Percentiles rank a stretch among this genome's conserved stretches.
Evolutionary conservation across 345 rosid genomes (phyloP).

Genomic region (Gossypium australe): DNA sequence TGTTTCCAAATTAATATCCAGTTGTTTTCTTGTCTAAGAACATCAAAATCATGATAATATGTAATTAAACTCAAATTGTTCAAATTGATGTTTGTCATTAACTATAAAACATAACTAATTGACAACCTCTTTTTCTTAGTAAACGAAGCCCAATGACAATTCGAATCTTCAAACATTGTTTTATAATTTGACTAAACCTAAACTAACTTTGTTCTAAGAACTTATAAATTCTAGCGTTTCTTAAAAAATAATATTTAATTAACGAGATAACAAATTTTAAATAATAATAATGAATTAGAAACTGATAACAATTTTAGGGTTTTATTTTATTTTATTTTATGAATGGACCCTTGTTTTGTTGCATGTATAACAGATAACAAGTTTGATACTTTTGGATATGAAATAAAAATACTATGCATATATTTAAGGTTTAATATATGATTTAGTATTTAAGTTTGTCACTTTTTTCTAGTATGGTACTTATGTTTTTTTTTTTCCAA

Average conservation of each 20-base stretch:
- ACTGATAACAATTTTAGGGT: no score
- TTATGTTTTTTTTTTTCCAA: no score
- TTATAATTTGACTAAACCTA: background rate
- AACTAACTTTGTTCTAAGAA: conserved; percentile 8
- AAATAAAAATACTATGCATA: no score
- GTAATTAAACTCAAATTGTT: background rate
- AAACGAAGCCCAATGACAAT: background rate
- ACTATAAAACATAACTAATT: background rate
- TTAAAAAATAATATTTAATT: background rate
- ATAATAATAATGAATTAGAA: no score
- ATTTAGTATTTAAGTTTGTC: no score
- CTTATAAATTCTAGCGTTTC: background rate
- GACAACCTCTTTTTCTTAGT: background rate
- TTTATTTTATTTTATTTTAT: no score
- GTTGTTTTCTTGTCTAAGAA: background rate
- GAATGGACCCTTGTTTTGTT: no score
- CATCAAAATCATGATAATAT: no score
- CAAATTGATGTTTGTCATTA: background rate
- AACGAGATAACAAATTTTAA: no score
- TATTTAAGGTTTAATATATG: no score
- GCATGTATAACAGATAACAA: no score
- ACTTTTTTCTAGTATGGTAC: fast-evolving
- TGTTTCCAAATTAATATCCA: background rate
- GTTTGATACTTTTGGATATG: no score
- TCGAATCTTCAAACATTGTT: background rate